phyloP scores from a whole-genome alignment of 768 basidiomycete species.

The Xerocomellus amylosporus region DNA sequence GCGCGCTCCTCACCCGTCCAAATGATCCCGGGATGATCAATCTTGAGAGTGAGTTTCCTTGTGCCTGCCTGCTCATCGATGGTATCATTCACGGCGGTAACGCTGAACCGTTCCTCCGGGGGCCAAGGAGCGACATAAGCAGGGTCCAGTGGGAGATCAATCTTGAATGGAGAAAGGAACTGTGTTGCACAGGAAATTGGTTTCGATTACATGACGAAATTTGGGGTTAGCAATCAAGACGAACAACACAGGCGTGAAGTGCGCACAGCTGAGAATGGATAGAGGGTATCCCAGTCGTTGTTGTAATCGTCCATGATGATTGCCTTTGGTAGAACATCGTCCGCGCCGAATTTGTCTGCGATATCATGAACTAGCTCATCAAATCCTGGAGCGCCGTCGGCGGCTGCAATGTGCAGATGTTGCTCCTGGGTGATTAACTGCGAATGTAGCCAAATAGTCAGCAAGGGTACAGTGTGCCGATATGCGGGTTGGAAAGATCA shows the following conservation, averaged over 20 bases:
- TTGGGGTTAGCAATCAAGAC: background rate
- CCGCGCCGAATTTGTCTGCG: slow-evolving; percentile 54
- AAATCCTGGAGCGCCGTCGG: slow-evolving; percentile 82
- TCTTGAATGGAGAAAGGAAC: slow-evolving; percentile 84
- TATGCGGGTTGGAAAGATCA: background rate
- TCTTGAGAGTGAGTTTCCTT: slow-evolving; percentile 62
- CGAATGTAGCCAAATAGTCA: background rate
- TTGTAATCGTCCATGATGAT: slow-evolving; percentile 74
- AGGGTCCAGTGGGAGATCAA: slow-evolving; percentile 55
- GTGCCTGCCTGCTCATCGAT: slow-evolving; percentile 58
- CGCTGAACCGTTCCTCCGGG: slow-evolving; percentile 41
- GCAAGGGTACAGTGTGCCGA: background rate
- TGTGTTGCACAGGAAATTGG: slow-evolving; percentile 25
- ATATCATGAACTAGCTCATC: slow-evolving; percentile 58
- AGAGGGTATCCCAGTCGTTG: slow-evolving; percentile 84
- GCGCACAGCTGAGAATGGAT: slow-evolving; percentile 73
- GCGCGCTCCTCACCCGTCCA: slow-evolving; percentile 63
- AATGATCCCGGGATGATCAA: slow-evolving; percentile 78
- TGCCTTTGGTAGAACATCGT: slow-evolving; percentile 38
- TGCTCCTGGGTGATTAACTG: slow-evolving; percentile 72
- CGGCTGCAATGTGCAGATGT: slow-evolving; percentile 75
- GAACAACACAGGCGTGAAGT: background rate
- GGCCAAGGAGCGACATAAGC: slow-evolving; percentile 53
- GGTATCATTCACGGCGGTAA: slow-evolving; percentile 57
- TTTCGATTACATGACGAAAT: background rate